Percentiles rank a stretch among this genome's conserved stretches.
Evolutionary conservation across 2,329 filamentous ascomycete genomes (phyloP).

Genomic region (Ceratocystis lukuohia): DNA sequence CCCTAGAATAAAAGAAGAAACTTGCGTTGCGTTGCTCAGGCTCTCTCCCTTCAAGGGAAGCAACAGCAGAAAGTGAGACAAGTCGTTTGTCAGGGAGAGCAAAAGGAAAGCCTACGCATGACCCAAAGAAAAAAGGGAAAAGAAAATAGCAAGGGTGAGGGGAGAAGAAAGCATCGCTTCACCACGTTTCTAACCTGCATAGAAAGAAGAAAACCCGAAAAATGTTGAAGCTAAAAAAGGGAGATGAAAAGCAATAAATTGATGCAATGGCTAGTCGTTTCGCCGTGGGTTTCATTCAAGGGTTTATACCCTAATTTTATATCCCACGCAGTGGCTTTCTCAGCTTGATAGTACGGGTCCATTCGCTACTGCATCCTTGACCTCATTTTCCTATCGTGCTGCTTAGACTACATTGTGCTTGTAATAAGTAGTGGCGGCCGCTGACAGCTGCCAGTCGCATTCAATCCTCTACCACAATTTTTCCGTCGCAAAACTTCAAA

Average conservation of each 20-base stretch:
- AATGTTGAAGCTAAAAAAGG: background rate
- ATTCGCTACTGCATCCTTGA: no score
- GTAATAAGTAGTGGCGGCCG: background rate
- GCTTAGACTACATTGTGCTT: background rate
- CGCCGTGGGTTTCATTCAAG: background rate
- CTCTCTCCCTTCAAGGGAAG: constrained; percentile 2
- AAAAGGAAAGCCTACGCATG: background rate
- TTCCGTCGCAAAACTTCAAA: background rate
- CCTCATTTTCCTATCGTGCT: background rate
- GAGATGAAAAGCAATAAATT: constrained; percentile 13
- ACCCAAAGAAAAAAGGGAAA: constrained; percentile 4
- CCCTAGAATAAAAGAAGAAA: background rate
- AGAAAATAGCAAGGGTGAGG: background rate
- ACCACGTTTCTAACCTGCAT: background rate
- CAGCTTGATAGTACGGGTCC: no score
- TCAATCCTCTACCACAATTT: background rate
- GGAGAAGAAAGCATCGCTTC: background rate
- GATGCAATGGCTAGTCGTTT: background rate
- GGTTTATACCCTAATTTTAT: background rate
- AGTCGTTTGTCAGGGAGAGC: background rate
- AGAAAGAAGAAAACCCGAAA: background rate
- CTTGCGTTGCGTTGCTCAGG: background rate
- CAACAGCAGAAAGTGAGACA: background rate
- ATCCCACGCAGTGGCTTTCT: no score
- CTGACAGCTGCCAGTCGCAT: constrained; percentile 5